A percentile compares a stretch with the other conserved stretches of the same genome.
Conservation (phyloP, 768 basidiomycete genomes). For the Rickenella mellea region DNA sequence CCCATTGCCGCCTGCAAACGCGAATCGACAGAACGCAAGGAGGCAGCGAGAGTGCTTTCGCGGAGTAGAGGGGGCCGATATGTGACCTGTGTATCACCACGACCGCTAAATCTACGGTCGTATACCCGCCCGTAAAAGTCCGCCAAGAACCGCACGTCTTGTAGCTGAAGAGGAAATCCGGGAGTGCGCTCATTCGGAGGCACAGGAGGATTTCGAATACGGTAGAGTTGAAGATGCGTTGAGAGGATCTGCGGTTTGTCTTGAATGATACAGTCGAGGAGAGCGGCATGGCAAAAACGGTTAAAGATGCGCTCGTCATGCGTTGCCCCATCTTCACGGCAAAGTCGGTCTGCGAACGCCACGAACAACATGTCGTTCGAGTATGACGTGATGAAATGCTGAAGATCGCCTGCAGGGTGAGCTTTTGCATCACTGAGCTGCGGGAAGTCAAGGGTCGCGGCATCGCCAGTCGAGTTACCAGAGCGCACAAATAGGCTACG, state of each 20-base stretch:
- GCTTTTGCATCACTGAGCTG: constrained; percentile 56
- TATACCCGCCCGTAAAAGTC: constrained; percentile 74
- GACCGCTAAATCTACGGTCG: constrained; percentile 66
- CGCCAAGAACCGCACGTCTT: constrained; percentile 64
- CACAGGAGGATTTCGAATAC: constrained; percentile 56
- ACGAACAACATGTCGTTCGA: constrained; percentile 75
- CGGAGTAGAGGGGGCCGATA: constrained; percentile 59
- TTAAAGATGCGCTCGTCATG: constrained; percentile 54
- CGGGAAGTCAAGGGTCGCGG: constrained; percentile 80
- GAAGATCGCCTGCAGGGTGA: constrained; percentile 64
- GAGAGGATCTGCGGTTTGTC: constrained; percentile 79
- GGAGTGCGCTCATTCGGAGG: constrained; percentile 49
- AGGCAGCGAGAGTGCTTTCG: constrained; percentile 61
- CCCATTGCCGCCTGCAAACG: no score
- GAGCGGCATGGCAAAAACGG: constrained; percentile 62
- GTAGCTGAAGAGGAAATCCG: constrained; percentile 38
- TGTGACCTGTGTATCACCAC: constrained; percentile 43
- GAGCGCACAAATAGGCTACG: constrained; percentile 85
- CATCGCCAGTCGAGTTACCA: constrained; percentile 75
- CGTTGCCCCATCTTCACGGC: constrained; percentile 50
- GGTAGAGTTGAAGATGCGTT: constrained; percentile 64
- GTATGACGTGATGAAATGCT: constrained; percentile 80
- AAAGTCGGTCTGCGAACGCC: constrained; percentile 73
- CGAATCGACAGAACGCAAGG: constrained; percentile 52
- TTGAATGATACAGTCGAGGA: constrained; percentile 84